These are phyloP conservation scores for Coix lacrymajobi DNA, from an alignment of 176 grass and related monocot genomes.

Conservation along the genomic window DNA sequence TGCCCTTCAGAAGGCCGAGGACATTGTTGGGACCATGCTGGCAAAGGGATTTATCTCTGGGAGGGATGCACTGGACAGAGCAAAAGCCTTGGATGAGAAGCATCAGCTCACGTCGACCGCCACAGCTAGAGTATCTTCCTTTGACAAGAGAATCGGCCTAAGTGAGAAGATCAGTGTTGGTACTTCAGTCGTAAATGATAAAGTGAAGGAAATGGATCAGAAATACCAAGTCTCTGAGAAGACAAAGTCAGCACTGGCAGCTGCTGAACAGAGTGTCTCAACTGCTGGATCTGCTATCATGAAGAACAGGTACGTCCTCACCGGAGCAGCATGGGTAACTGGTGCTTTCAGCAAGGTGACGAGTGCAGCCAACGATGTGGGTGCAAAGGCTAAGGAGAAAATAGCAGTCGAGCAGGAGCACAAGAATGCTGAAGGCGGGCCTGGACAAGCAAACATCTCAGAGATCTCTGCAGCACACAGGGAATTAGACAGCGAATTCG, in stretches of 20 bases:
- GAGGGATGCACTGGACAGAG: constrained; percentile 77
- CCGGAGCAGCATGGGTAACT: constrained; percentile 82
- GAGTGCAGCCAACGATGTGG: constrained; percentile 28
- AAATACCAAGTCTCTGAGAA: constrained; percentile 90
- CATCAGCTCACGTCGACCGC: constrained; percentile 75
- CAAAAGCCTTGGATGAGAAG: constrained; percentile 77
- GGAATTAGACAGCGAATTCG: constrained; percentile 25
- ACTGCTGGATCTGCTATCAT: constrained; percentile 86
- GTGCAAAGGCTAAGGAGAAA: constrained; percentile 59
- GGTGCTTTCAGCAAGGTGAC: constrained; percentile 68
- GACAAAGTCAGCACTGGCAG: constrained; percentile 64
- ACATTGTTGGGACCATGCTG: constrained; percentile 80
- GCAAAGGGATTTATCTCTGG: constrained; percentile 79
- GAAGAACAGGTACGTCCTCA: constrained; percentile 80
- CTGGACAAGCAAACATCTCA: constrained; percentile 27
- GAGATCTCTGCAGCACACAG: constrained; percentile 1
- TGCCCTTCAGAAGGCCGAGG: constrained; percentile 70
- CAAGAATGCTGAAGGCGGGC: constrained; percentile 7
- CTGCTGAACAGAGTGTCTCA: constrained; percentile 69
- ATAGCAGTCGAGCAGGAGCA: constrained; percentile 46
- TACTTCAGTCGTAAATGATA: constrained; percentile 59
- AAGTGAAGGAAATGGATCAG: constrained; percentile 91
- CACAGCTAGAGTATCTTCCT: constrained; percentile 62
- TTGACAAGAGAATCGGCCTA: constrained; percentile 79
- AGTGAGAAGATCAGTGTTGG: constrained; percentile 80